phyloP scores from a whole-genome alignment of 2,329 filamentous ascomycete genomes.

The Trichoderma hamatum region DNA sequence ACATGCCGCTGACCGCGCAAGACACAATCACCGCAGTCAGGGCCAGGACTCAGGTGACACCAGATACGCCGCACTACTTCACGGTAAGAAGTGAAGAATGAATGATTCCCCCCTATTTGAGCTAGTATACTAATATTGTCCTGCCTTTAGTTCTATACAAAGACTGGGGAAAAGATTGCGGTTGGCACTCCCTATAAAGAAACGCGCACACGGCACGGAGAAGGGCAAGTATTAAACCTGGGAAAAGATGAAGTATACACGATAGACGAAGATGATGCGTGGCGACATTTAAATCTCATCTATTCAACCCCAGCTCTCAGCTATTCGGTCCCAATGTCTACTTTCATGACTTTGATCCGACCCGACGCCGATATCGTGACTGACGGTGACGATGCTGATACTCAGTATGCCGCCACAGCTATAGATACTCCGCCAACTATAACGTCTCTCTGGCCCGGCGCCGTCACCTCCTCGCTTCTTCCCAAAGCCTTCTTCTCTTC shows the following conservation, averaged over 20 bases:
- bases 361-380: background rate
- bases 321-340: background rate
- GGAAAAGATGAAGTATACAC: background rate
- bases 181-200: background rate
- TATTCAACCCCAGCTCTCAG: too few species aligned
- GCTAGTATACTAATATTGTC: background rate
- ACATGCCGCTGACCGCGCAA: background rate
- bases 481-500: background rate
- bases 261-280: background rate
- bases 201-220: too few species aligned
- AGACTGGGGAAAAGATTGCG: background rate
- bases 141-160: background rate
- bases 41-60: background rate
- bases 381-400: background rate
- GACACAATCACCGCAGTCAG: conserved; percentile 3
- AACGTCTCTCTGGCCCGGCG: background rate
- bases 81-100: background rate
- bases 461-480: background rate
- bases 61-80: background rate
- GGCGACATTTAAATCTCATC: background rate
- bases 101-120: background rate
- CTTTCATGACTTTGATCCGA: background rate
- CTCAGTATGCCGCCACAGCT: background rate
- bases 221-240: background rate
- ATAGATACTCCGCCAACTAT: background rate